Conservation (phyloP, 1,139 yeast genomes). For the Zygosaccharomyces pseudobailii region DNA sequence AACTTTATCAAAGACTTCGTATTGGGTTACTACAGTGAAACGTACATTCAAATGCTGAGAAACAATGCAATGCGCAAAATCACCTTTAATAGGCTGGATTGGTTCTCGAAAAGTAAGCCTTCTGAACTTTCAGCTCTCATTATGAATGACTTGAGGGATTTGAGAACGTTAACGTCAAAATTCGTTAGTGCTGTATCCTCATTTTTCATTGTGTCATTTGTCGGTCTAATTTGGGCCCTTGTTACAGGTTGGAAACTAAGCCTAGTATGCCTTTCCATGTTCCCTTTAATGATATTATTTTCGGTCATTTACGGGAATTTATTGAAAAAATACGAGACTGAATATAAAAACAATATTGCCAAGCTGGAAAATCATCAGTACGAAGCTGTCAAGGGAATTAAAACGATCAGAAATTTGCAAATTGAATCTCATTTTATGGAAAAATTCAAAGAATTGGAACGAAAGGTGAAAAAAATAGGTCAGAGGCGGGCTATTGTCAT, state of each 20-base stretch:
- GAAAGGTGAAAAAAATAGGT: conserved; percentile 37
- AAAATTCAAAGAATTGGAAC: conserved; percentile 37
- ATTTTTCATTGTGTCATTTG: conserved; percentile 47
- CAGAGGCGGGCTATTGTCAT: conserved; percentile 47
- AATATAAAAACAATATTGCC: conserved; percentile 54
- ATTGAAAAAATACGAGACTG: conserved; percentile 51
- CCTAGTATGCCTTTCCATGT: conserved; percentile 69
- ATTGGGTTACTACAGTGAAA: conserved; percentile 59
- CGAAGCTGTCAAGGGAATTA: conserved; percentile 56
- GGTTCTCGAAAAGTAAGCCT: conserved; percentile 48
- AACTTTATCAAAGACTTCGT: conserved; percentile 48
- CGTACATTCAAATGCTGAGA: conserved; percentile 59
- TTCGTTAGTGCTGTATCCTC: conserved; percentile 53
- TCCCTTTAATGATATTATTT: conserved; percentile 54
- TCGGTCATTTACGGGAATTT: conserved; percentile 50
- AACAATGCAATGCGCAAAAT: conserved; percentile 46
- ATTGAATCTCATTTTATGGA: conserved; percentile 45
- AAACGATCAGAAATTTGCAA: conserved; percentile 57
- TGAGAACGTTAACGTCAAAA: conserved; percentile 58
- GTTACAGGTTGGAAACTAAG: conserved; percentile 83
- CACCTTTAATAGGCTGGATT: conserved; percentile 49
- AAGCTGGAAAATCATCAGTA: conserved; percentile 50
- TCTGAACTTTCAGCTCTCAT: conserved; percentile 62
- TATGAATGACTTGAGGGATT: conserved; percentile 76
- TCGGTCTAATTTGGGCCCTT: conserved; percentile 75